Evolutionary conservation across 768 basidiomycete genomes (phyloP), one percentile per base, ranked within the genome.

Genomic region (Rhodotorula kratochvilovae): DNA sequence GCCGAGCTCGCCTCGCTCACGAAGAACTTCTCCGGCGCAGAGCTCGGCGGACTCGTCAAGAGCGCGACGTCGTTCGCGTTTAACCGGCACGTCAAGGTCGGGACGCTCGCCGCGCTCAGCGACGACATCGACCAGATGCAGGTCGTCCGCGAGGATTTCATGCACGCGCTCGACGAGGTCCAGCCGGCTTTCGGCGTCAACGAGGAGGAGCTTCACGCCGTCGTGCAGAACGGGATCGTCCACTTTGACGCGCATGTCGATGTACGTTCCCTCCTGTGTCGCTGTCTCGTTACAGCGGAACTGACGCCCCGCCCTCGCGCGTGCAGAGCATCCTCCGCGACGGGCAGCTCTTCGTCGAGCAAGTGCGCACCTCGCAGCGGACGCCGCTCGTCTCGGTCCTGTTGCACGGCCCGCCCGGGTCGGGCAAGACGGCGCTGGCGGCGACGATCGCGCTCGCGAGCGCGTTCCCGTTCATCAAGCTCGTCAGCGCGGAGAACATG

Each of bases 41-140:
- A 99, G 81, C 91, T 99, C 70, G 87, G 87, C 65, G 96, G 96
- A 76, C 82, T 99, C 56, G 90, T 98, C 81, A 98, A 97, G 85
- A 96, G 92, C 78, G 96, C 96, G 43, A 93, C 95, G 2, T 92
- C 90, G 87, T 99, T 95, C 78, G 95, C 96, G 31, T 95, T 99
- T 83, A 94, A 90, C 77, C 84, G 96, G 51, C 96, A 99, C 79
- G 92, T 98, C 77, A 97, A 97, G 82, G 89, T 97, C 69, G 96
- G 96, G 25, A 96, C 94, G 11, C 88, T 96, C 83, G 96, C 96
- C 3, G 96, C 92, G 16, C 91, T 98, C 67, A 92, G 91, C 27
- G 90, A 96, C 76, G 93, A 99, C 79, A 87, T 98, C 62, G 94
- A 96, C 81, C 88, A 93, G 76, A 83, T 99, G 79, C 85, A 91